Percentiles rank a stretch among this genome's conserved stretches.
Evolutionary conservation across 768 basidiomycete species (phyloP).

Genomic region (Lepiota subincarnata): DNA sequence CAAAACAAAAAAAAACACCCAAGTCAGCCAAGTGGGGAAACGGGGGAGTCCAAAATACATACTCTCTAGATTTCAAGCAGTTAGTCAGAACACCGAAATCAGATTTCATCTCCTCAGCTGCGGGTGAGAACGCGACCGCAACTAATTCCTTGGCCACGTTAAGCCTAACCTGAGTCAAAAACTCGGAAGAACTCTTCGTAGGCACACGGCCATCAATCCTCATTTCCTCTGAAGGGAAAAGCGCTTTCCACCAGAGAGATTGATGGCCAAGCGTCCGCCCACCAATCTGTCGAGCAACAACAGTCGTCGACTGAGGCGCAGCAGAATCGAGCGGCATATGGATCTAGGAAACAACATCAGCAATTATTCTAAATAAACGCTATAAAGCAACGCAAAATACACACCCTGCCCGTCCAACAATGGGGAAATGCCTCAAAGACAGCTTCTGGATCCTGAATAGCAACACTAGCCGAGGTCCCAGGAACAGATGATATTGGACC

Average conservation of each 20-base stretch:
- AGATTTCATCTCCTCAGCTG: conserved; percentile 35
- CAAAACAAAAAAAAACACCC: conserved; percentile 14
- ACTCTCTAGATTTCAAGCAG: conserved; percentile 73
- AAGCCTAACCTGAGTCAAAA: conserved; percentile 73
- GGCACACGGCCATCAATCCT: conserved; percentile 84
- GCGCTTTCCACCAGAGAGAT: conserved; percentile 66
- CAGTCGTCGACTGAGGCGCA: conserved; percentile 59
- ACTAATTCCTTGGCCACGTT: conserved; percentile 76
- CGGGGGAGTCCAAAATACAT: conserved; percentile 7
- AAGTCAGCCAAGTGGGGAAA: conserved; percentile 11
- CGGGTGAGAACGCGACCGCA: conserved; percentile 68
- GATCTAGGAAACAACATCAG: conserved; percentile 44
- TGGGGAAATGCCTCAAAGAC: conserved; percentile 41
- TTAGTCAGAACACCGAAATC: conserved; percentile 60
- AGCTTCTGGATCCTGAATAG: conserved; percentile 28
- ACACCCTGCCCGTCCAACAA: conserved; percentile 77
- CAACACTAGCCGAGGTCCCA: too few species aligned
- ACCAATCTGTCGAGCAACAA: conserved; percentile 75
- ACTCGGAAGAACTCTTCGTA: conserved; percentile 69
- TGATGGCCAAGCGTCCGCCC: conserved; percentile 57
- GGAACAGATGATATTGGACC: background rate
- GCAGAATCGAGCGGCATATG: conserved; percentile 77
- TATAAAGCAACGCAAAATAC: conserved; percentile 15
- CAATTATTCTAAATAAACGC: conserved; percentile 11
- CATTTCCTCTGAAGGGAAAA: conserved; percentile 69